Conservation (phyloP, 179 eudicot genomes). For the Beta corolliflora region DNA sequence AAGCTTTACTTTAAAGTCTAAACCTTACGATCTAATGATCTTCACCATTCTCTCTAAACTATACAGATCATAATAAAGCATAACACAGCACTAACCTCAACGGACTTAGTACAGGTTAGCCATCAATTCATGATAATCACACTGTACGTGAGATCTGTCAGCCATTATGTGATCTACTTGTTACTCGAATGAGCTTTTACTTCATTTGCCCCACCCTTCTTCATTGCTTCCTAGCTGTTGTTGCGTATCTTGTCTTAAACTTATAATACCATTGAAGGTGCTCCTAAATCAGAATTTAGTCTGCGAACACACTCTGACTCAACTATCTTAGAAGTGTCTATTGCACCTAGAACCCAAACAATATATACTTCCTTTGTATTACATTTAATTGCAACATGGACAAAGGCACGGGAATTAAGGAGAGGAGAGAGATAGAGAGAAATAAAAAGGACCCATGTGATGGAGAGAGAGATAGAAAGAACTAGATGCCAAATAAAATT, state of each 20-base stretch:
- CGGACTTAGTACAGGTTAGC: no score
- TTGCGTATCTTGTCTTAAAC: no score
- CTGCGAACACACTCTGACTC: background rate
- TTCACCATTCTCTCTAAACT: background rate
- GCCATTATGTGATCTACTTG: no score
- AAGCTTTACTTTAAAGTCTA: background rate
- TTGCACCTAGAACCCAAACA: background rate
- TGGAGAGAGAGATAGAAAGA: no score
- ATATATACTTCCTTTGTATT: no score
- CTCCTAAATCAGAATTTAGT: background rate
- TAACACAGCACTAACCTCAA: background rate
- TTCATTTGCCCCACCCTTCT: background rate
- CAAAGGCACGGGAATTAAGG: no score
- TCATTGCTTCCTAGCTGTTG: background rate
- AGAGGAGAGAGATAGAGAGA: no score
- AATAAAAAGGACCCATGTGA: no score
- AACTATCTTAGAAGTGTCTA: background rate
- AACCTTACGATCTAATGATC: background rate
- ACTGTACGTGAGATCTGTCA: background rate
- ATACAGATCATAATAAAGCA: no score
- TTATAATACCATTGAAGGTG: background rate
- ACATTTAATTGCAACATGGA: no score
- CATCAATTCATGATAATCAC: background rate
- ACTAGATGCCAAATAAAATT: no score
- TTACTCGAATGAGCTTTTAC: background rate